Evolutionary conservation across 176 grass and related monocot genomes (phyloP), one percentile per base, ranked within the genome.

Genomic region (Hsuehochloa calcarea): DNA sequence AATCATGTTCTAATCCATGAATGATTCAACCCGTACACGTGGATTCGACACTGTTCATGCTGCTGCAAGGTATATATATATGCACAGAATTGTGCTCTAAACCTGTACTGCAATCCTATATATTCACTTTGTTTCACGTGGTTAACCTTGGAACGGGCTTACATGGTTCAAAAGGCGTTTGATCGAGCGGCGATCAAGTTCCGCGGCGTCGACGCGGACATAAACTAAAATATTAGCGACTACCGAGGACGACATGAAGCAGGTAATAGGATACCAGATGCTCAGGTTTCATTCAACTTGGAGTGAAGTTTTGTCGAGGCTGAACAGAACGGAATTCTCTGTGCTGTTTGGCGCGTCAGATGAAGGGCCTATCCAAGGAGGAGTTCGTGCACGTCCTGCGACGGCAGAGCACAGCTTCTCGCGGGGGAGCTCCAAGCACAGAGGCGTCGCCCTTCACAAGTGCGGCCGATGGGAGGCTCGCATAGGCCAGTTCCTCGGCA

Each of bases 401-500:
- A 6, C 91, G 97, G 63, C 93, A 99, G 70, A 99, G 97, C 86
- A 99, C 88, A 93, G 97, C 25, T 99, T 99, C 88, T 99, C 97
- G 0, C 84, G 97, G 7, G 96, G 97, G 6, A 99, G 97, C 81
- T 99, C 97, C 58, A 99, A 91, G 79, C 96, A 99, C 71, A 92
- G 97, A 76, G 97, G 97, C 15, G 97, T 99, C 70, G 96, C 97
- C 22, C 97, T 99, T 77, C 97, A 99, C 92, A 99, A 99, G 88
- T 99, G 97, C 34, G 97, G 97, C 37, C 91, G 97, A 3, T 99
- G 97, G 97, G 97, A 99, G 86, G 97, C 97, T 47, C 97, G 97
- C 16, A 99, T 99, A 93, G 97, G 97, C 2, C 97, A 99, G 80
- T 99, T 99, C 82, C 97, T 99, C 4, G 97, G 97, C 74, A 99